A percentile compares a stretch with the other conserved stretches of the same genome.
phyloP scores from a whole-genome alignment of 441 rosid species.

The Hypseocharis bilobata region DNA sequence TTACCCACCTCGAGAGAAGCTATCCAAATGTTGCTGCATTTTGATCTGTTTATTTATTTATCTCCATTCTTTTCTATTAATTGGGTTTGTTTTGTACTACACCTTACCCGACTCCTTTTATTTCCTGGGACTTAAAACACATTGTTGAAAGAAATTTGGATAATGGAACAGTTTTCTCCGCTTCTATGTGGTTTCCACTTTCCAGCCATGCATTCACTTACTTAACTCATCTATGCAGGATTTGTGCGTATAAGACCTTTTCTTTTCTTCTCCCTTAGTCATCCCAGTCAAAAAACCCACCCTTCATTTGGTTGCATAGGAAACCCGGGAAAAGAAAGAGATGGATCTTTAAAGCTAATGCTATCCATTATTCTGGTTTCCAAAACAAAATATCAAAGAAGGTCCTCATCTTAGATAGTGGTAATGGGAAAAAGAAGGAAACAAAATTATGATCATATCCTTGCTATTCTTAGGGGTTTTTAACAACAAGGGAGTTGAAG shows the following conservation, averaged over 20 bases:
- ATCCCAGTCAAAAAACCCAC: background rate
- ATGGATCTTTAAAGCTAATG: background rate
- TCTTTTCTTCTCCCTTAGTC: background rate
- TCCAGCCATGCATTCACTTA: no score
- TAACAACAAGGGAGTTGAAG: background rate
- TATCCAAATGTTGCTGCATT: no score
- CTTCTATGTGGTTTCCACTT: background rate
- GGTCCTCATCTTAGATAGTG: background rate
- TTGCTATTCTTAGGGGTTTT: background rate
- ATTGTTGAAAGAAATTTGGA: background rate
- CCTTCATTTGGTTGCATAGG: slow-evolving; percentile 2
- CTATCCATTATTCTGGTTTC: background rate
- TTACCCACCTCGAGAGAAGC: no score
- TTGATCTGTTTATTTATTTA: background rate
- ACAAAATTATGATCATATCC: background rate
- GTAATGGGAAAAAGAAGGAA: background rate
- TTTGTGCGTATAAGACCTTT: background rate
- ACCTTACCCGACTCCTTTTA: background rate
- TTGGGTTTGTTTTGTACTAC: slow-evolving; percentile 4
- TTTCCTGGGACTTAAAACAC: background rate
- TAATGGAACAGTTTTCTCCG: background rate
- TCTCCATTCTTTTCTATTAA: background rate
- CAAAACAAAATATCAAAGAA: background rate
- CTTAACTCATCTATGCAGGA: no score
- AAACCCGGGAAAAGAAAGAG: background rate